Evolutionary conservation across 2,329 filamentous ascomycete genomes (phyloP), one percentile per base, ranked within the genome.

Genomic region (Microcyclosporella mali): DNA sequence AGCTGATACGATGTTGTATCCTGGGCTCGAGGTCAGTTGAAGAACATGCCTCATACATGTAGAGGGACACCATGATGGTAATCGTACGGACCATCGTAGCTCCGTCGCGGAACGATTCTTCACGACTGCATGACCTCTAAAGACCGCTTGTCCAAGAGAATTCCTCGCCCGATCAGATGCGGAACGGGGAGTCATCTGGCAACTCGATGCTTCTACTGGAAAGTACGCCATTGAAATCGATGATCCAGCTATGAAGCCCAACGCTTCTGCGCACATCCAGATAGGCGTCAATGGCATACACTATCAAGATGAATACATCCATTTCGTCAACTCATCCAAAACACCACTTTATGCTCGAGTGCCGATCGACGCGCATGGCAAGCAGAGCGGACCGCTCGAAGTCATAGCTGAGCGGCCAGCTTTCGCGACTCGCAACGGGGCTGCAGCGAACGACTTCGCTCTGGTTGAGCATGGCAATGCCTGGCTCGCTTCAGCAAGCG

Each of bases 271-370:
- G 10, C n/a, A 33, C 2, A 12, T 43, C 16, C 15, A 35, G 15
- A 37, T 49, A 14, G 47, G 50, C 10, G 39, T 55, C 8, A 52
- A 55, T 39, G 51, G 50, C 14, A 37, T 55, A 10, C 47, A 41
- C 8, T 41, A 43, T 6, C 39, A 33, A 6, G 27, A 48, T 11
- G 39, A 30, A 6, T 32, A 47, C 17, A 33, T 49, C 2, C 48
- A 50, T 41, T 53, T 49, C 42, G 46, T 35, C 27, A 53, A 50
- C 33, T 36, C 38, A 7, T 45, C 45, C 33, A 27, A 41, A 4
- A 21, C 43, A 3, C 45, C 50, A 12, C 28, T 47, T 6, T 36
- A 51, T 10, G 45, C 37, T 8, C 36, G 43, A 2, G 35, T 49
- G 1, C 45, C 47, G 2, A 28, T 46, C 12, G 18, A 34, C 12